Base-by-base conservation (phyloP, 164 flowering plant genomes). In the Liriodendron chinense region DNA sequence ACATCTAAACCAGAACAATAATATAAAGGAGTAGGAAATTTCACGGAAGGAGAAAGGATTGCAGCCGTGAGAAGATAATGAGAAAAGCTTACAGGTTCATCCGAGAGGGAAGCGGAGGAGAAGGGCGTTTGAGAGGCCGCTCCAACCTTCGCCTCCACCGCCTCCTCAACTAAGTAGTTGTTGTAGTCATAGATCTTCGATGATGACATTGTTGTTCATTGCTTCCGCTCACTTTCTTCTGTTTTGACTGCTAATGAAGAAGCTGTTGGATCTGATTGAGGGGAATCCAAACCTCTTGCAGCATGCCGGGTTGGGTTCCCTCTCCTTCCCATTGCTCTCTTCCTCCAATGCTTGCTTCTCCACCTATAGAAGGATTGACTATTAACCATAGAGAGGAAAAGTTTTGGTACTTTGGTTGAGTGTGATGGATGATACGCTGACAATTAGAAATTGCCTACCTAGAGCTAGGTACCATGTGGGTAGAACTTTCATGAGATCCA, bases 91-190 rank as follows among this genome's bases (percentile, higher is more conserved):
- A 96, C 99, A n/a, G 97, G 98, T 63, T 79, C 77, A 48, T 83
- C 80, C 47, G 97, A 89, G 70, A 94, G 97, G 26, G 90, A 79
- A 75, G 78, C 81, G 53, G 93, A 79, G 20, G 84, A 96, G 74
- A 74, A 96, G 23, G 3, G 96, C 89, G 72, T 96, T 96, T 8
- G 89, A 92, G 74, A 92, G 85, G 21, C 98, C 98, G 74, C 90
- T 92, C 14, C 81, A 80, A 26, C 98, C 96, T 78, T 90, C 96
- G 1, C 99, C 99, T 1, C 99, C 98, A 13, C 99, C 99, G n/a
- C 97, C 99, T 47, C 91, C 81, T 22, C 91, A 76, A 91, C 89
- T 47, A 92, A 74, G 75, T 77, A 86, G 71, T 71, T 28, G 1
- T 56, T n/a, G 56, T 75, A 16, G 13, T 53, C 12, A 65, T 70